Base-by-base conservation (phyloP, 1,284 basidiomycete species). In the Porodaedalea pini region DNA sequence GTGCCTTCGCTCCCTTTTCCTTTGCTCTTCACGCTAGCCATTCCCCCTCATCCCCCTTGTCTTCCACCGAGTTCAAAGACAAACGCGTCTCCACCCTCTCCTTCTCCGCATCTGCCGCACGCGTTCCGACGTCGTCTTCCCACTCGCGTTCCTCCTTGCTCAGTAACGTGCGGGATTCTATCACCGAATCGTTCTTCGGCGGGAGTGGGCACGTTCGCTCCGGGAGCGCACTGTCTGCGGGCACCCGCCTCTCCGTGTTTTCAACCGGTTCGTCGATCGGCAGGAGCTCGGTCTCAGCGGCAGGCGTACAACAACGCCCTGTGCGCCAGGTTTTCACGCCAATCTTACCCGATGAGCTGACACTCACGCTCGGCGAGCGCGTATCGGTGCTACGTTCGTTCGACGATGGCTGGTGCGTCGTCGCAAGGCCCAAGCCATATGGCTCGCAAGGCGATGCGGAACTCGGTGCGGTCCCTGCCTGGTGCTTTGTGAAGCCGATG, bases 361-460 rank as follows among this genome's bases (percentile, higher is more conserved):
- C 81, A 43, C 62, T 87, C 60, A 66, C 71, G 31, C 64, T 78
- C 13, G 83, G 83, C 41, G 86, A 90, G 68, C 73, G 72, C 37
- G 69, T 90, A 43, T 78, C 77, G 2, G 69, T 87, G 21, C 73
- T 88, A 7, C 79, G 82, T 40, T 78, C 76, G 2, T 85, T 83
- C 64, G 84, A 88, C 58, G 87, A 90, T 59, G 87, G 86, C 1
- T 90, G 87, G 88, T 88, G 84, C 66, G 75, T 88, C 57, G 85
- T 87, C 51, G 81, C 79, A 15, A 73, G 84, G 34, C 78, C 83
- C 57, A 72, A 71, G 44, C 27, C 41, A 43, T 56, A 45, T 59
- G 63, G 49, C 61, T 17, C 49, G 27, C 65, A 68, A 6, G 74
- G 75, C 47, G 73, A 81, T 40, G 70, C 83, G 49, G 82, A 85